phyloP scores from a whole-genome alignment of 2,329 filamentous ascomycete genomes.

The Arthrobotrys entomopaga region DNA sequence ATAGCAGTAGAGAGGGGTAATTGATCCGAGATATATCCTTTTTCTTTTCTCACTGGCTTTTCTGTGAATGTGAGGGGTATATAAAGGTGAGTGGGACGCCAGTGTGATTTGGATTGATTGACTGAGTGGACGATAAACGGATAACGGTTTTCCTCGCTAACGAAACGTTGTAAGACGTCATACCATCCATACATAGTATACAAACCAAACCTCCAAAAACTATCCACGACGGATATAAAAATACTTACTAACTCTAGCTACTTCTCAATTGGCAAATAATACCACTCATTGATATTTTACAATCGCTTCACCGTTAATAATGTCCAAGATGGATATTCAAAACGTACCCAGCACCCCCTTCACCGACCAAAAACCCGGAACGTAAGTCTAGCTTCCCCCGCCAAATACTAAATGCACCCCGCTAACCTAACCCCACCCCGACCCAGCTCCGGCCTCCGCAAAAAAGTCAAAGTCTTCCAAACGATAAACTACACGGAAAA shows the following conservation, averaged over 20 bases:
- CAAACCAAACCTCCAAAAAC: too few species aligned
- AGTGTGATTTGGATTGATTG: too few species aligned
- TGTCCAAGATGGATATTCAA: slow-evolving; percentile 14
- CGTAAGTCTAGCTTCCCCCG: slow-evolving; percentile 72
- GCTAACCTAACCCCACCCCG: slow-evolving; percentile 53
- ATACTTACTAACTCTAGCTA: too few species aligned
- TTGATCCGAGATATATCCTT: too few species aligned
- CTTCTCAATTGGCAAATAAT: too few species aligned
- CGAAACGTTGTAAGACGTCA: slow-evolving; percentile 20
- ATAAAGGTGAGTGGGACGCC: too few species aligned
- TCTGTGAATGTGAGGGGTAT: too few species aligned
- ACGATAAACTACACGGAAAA: slow-evolving; percentile 94
- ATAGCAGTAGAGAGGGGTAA: too few species aligned
- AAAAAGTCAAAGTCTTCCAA: slow-evolving; percentile 99
- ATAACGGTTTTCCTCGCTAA: too few species aligned
- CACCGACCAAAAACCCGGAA: slow-evolving; percentile 94
- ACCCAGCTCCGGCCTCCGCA: slow-evolving; percentile 90
- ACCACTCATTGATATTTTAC: background rate
- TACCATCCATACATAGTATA: background rate
- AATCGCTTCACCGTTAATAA: background rate
- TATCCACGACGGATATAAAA: too few species aligned
- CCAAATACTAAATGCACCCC: background rate
- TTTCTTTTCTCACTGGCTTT: too few species aligned
- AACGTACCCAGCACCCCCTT: slow-evolving; percentile 55
- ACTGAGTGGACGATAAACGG: too few species aligned